Percentiles rank a stretch among this genome's conserved stretches.
phyloP scores from a whole-genome alignment of 2,329 filamentous ascomycete genomes.

The Fusarium sterilihyphosum region DNA sequence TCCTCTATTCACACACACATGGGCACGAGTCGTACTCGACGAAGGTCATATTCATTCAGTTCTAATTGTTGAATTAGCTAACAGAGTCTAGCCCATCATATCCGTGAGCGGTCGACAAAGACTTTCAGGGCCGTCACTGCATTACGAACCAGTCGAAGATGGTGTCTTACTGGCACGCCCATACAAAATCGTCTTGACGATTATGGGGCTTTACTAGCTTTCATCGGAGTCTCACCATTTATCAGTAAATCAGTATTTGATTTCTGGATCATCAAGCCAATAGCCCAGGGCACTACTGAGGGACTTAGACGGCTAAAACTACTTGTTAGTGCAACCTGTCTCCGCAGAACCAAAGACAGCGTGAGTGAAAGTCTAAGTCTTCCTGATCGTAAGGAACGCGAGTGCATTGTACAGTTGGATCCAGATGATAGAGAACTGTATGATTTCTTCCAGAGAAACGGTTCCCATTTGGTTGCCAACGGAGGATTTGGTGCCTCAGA shows the following conservation, averaged over 20 bases:
- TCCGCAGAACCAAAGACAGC: neutral
- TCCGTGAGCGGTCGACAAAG: neutral
- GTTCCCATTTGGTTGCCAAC: neutral
- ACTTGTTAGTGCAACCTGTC: neutral
- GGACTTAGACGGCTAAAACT: neutral
- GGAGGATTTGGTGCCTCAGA: neutral
- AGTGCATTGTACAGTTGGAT: neutral
- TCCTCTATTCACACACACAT: neutral
- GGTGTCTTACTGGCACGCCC: neutral
- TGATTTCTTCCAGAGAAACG: neutral
- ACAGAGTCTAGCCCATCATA: neutral
- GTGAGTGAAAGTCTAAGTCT: neutral
- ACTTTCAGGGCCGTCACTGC: neutral
- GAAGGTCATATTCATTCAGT: neutral
- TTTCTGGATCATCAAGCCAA: neutral
- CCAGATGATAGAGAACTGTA: neutral
- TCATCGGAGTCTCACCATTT: neutral
- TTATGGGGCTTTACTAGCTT: neutral
- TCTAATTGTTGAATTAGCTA: accelerated
- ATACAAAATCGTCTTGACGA: neutral
- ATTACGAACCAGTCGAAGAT: neutral
- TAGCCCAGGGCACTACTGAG: accelerated
- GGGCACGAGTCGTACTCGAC: neutral
- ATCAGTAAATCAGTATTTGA: neutral
- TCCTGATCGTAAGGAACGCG: neutral